Evolutionary conservation across 2,329 filamentous ascomycete species (phyloP), one percentile per base, ranked within the genome.

Genomic region (Pestalotiopsis sp.): DNA sequence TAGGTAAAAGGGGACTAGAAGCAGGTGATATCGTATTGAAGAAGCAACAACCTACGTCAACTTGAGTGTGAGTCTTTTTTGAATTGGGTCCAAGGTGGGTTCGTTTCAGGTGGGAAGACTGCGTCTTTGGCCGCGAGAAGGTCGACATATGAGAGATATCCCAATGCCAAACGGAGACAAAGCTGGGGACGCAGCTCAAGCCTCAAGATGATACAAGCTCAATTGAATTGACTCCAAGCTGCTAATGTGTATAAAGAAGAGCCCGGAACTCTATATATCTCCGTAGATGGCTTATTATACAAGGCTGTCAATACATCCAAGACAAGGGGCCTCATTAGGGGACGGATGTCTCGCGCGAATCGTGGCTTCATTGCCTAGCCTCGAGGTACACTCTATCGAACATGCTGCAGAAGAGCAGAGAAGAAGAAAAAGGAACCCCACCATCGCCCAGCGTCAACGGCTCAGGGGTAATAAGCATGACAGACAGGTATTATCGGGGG

Each of bases 101-200:
- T 62, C 17, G 59, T 62, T 62, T 62, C 59, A 40, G 59, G 59
- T 62, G 23, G 14, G 25, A 52, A 52, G 45, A 52, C 4, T 52
- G 45, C 31, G 17, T 20, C 45, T n/a, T 20, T 17, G 20, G 20
- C 14, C 20, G 45, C 45, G 20, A 20, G 45, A n/a, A 52, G 45
- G 45, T 52, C 17, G 17, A 52, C 17, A 52, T 13, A 3, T 45
- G 41, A 5, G 45, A 52, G 17, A 52, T 52, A n/a, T 52, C 17
- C 17, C 17, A 52, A 52, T 52, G 45, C n/a, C 17, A 52, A 52
- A 4, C 45, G 20, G 17, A n/a, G 45, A 52, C 4, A 52, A 52
- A 20, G 45, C 45, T 23, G n/a, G 45, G 17, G n/a, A 52, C n/a
- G 17, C 45, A n/a, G 45, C 45, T 52, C 45, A 52, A 52, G n/a